Base-by-base conservation (phyloP, 495 filamentous ascomycete genomes). In the Penicillium soppii region DNA sequence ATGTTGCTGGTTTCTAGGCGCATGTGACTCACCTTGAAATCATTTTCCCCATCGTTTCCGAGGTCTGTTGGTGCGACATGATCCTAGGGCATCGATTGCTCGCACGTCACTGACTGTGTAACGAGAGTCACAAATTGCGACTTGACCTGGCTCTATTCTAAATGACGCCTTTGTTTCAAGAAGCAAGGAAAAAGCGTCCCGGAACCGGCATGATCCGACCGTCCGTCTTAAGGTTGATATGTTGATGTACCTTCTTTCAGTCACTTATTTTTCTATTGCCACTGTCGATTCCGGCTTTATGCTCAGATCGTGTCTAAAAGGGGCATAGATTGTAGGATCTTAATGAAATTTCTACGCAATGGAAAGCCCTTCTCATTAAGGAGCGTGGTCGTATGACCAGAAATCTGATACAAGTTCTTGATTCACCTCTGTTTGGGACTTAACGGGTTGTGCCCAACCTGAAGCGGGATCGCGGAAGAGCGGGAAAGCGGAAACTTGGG, bases 11-110 rank as follows among this genome's bases (percentile, higher is more conserved):
- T n/a, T n/a, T n/a, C n/a, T n/a, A 23, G 30, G 30, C 19, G 44
- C 47, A 32, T 49, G 37, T 49, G 47, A 49, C 47, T 49, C 47
- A 41, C 16, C 36, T 32, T 49, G 16, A 13, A 22, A 42, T 13
- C 5, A 33, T 13, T 15, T 1, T 22, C 20, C 12, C 19, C 35
- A 21, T 41, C 26, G 16, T 43, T 9, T 42, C 48, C 48, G 39
- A 51, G 15, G 48, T 5, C 16, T 21, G 30, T 35, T 43, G 19
- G 48, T 51, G 38, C 27, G 12, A 51, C 39, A 30, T 23, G 39
- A 22, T 32, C 25, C 40, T 32, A 49, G 47, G 37, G 35, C 12
- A 13, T 9, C 2, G 7, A 16, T 41, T 3, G 37, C 20, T 30
- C 47, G 36, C 19, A 32, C 29, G 13, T 32, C 37, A 49, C 45